Evolutionary conservation across 306 rosid genomes (phyloP).

Genomic region (Pachyrhizus erosus): DNA sequence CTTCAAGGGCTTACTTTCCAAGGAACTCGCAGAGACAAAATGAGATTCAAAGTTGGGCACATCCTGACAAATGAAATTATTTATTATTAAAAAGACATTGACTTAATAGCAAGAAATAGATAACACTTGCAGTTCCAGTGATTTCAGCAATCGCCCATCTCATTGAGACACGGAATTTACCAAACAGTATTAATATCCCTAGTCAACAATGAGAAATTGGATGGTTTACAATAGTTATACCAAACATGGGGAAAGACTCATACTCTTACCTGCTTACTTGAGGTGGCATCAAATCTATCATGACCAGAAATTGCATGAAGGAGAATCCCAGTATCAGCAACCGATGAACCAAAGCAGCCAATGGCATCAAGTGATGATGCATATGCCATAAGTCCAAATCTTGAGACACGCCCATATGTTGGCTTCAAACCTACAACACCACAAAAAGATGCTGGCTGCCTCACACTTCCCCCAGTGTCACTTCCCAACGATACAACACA

Average conservation of each 20-base stretch:
- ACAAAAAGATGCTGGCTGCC: slow-evolving; percentile 98
- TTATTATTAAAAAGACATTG: slow-evolving; percentile 28
- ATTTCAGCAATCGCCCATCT: not conserved
- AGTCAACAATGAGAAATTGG: slow-evolving; percentile 15
- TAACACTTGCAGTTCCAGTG: not conserved
- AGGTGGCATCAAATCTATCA: slow-evolving; percentile 89
- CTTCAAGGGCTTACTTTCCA: slow-evolving; percentile 85
- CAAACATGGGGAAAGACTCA: slow-evolving; percentile 25
- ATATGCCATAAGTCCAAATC: slow-evolving; percentile 96
- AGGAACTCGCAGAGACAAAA: slow-evolving; percentile 53
- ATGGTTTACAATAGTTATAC: slow-evolving; percentile 21
- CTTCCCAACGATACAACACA: slow-evolving; percentile 92
- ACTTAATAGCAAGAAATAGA: slow-evolving; percentile 25
- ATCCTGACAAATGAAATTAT: slow-evolving; percentile 60
- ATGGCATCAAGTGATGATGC: slow-evolving; percentile 97
- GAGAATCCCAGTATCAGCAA: slow-evolving; percentile 91
- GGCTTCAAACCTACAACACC: slow-evolving; percentile 99
- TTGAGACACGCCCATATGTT: slow-evolving; percentile 92
- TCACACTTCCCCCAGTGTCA: slow-evolving; percentile 99
- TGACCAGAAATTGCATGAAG: slow-evolving; percentile 89
- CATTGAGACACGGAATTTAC: slow-evolving; percentile 11
- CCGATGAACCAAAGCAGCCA: slow-evolving; percentile 95
- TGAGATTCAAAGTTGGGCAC: slow-evolving; percentile 69
- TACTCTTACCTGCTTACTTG: slow-evolving; percentile 80
- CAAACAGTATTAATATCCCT: not conserved